phyloP scores from a whole-genome alignment of 2,329 filamentous ascomycete species.

The Neopestalotiopsis sp. region DNA sequence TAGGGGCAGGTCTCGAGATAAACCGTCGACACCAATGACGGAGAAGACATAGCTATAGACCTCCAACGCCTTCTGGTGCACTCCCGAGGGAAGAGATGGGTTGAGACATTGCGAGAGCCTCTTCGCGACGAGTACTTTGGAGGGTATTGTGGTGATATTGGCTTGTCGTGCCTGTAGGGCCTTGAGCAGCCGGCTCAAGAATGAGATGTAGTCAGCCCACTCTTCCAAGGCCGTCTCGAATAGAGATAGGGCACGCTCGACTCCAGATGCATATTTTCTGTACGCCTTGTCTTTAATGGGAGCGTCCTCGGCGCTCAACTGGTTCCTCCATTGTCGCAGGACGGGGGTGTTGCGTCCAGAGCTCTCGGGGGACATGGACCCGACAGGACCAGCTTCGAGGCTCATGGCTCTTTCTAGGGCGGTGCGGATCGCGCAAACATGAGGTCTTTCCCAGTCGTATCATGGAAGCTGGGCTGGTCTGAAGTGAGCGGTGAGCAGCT shows the following conservation, averaged over 20 bases:
- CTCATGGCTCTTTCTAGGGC: constrained; percentile 55
- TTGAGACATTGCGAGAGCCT: constrained; percentile 95
- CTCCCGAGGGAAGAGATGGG: constrained; percentile 88
- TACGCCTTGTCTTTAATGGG: constrained; percentile 70
- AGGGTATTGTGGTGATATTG: constrained; percentile 74
- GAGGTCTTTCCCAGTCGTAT: constrained; percentile 7
- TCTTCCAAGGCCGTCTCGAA: constrained; percentile 95
- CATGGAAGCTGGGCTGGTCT: neutral
- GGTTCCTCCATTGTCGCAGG: constrained; percentile 77
- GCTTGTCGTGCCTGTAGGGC: constrained; percentile 86
- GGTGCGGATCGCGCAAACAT: constrained; percentile 14
- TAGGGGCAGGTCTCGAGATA: constrained; percentile 81
- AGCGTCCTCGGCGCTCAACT: constrained; percentile 67
- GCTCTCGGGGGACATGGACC: constrained; percentile 77
- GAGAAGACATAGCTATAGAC: constrained; percentile 91
- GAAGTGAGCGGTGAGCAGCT: neutral
- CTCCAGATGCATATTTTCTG: constrained; percentile 85
- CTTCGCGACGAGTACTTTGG: constrained; percentile 84
- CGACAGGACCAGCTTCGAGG: constrained; percentile 63
- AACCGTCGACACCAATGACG: constrained; percentile 78
- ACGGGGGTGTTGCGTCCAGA: constrained; percentile 82
- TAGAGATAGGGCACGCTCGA: constrained; percentile 84
- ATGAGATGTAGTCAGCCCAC: constrained; percentile 99
- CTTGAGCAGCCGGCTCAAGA: constrained; percentile 88
- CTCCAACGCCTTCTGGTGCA: constrained; percentile 96